These are phyloP conservation scores for Lipomyces sp. DNA, from an alignment of 805 yeast genomes.

Conservation along the genomic window DNA sequence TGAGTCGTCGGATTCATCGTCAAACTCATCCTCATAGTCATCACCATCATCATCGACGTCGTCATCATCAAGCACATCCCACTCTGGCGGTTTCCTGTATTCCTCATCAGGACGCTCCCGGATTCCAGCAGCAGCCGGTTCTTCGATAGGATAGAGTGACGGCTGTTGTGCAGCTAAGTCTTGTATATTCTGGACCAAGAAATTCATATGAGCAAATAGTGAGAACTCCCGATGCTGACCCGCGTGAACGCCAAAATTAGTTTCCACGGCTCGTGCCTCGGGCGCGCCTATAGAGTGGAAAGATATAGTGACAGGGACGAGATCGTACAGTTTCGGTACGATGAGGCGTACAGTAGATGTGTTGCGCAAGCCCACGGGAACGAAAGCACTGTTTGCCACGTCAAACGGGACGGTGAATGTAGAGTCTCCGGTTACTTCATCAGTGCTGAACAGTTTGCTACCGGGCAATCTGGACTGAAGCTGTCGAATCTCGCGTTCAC, in stretches of 20 bases:
- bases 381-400: not conserved
- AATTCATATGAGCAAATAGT: conserved; percentile 36
- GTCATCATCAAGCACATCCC: conserved; percentile 34
- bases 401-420: conserved; percentile 26
- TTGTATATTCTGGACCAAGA: conserved; percentile 26
- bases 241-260: conserved; percentile 29
- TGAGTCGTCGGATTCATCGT: conserved; percentile 9
- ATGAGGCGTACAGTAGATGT: conserved; percentile 14
- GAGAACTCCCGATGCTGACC: conserved; percentile 22
- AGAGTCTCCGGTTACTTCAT: conserved; percentile 14
- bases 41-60: conserved; percentile 22
- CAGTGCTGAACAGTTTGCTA: conserved; percentile 12
- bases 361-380: conserved; percentile 14
- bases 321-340: conserved; percentile 35
- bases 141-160: not conserved
- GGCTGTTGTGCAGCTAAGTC: conserved; percentile 8
- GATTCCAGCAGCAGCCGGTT: not conserved
- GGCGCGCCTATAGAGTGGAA: conserved; percentile 10
- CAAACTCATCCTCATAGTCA: not conserved
- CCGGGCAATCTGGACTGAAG: conserved; percentile 26
- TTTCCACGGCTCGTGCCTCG: conserved; percentile 25
- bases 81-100: conserved; percentile 34
- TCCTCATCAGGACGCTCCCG: not conserved
- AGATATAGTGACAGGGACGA: conserved; percentile 32
- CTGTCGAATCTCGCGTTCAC: conserved; percentile 32